A percentile compares a stretch with the other conserved stretches of the same genome.
Conservation (phyloP, 2,329 filamentous ascomycete genomes). For the Verticillium tricorpus region DNA sequence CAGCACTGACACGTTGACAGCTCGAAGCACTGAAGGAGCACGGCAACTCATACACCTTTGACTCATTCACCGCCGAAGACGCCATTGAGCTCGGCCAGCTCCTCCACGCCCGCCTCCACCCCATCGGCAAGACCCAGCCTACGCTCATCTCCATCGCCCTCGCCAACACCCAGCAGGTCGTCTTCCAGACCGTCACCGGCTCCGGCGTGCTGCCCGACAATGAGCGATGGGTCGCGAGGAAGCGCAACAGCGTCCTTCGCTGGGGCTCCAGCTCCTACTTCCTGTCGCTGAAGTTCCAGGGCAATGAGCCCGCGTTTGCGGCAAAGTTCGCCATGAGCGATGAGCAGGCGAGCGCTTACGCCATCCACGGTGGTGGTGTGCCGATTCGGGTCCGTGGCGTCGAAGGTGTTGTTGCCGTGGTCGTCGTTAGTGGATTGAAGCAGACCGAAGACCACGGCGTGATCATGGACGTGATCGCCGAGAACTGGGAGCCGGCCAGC, state of each 20-base stretch:
- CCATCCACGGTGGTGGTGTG: slow-evolving; percentile 73
- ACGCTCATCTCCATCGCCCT: slow-evolving; percentile 61
- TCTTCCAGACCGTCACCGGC: slow-evolving; percentile 68
- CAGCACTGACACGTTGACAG: slow-evolving; percentile 12
- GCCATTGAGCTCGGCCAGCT: slow-evolving; percentile 63
- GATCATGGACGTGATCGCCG: slow-evolving; percentile 63
- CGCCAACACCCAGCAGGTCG: slow-evolving; percentile 51
- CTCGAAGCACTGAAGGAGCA: slow-evolving; percentile 23
- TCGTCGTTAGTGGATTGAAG: slow-evolving; percentile 72
- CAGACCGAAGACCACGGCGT: slow-evolving; percentile 75
- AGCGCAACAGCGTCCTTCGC: slow-evolving; percentile 66
- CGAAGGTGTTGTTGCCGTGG: slow-evolving; percentile 70
- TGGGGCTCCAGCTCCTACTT: slow-evolving; percentile 69
- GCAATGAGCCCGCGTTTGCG: slow-evolving; percentile 61
- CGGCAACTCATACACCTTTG: slow-evolving; percentile 38
- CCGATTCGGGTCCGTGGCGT: slow-evolving; percentile 69
- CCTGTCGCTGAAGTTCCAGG: slow-evolving; percentile 61
- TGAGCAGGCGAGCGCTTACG: slow-evolving; percentile 57
- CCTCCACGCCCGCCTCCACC: slow-evolving; percentile 57
- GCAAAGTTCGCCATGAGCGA: slow-evolving; percentile 59
- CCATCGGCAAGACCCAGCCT: slow-evolving; percentile 40
- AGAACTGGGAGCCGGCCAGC: slow-evolving; percentile 32
- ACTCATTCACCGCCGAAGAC: slow-evolving; percentile 57
- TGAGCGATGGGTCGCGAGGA: slow-evolving; percentile 65
- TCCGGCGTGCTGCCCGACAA: slow-evolving; percentile 67